These are phyloP conservation scores for Aspergillus panamensis DNA, from an alignment of 495 filamentous ascomycete species.

Conservation along the genomic window DNA sequence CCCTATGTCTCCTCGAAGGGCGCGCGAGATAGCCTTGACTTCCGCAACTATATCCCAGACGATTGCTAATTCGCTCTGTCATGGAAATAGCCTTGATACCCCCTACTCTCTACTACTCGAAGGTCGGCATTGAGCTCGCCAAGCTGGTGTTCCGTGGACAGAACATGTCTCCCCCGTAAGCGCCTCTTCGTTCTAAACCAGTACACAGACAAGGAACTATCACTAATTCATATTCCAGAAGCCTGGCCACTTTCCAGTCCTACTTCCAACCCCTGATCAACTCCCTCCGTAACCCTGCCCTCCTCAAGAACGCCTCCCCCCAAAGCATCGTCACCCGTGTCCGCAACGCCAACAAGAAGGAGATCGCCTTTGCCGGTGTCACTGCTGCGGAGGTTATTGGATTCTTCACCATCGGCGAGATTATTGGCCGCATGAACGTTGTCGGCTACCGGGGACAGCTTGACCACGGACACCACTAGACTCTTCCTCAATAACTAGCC, in stretches of 20 bases:
- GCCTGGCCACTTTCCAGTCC: constrained; percentile 74
- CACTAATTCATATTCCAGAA: constrained; percentile 39
- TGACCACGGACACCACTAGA: constrained; percentile 57
- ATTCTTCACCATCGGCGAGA: constrained; percentile 97
- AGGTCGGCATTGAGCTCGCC: constrained; percentile 79
- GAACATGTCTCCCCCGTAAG: constrained; percentile 94
- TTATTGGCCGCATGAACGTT: constrained; percentile 90
- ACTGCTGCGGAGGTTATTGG: constrained; percentile 82
- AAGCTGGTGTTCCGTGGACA: constrained; percentile 85
- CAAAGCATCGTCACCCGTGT: constrained; percentile 56
- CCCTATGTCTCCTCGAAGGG: constrained; percentile 25
- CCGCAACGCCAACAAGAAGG: constrained; percentile 64
- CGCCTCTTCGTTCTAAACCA: constrained; percentile 13
- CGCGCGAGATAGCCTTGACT: constrained; percentile 1
- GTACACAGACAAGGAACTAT: background rate
- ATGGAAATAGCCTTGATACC: constrained; percentile 70
- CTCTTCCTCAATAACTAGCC: constrained; percentile 30
- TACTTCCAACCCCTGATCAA: constrained; percentile 77
- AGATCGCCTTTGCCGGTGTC: constrained; percentile 68
- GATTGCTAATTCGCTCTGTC: constrained; percentile 29
- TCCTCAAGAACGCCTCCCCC: constrained; percentile 45
- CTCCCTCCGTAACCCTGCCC: constrained; percentile 61
- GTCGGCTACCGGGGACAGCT: constrained; percentile 81
- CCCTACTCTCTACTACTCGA: constrained; percentile 82
- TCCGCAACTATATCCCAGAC: constrained; percentile 7